These are phyloP conservation scores for Ligustrum vulgare DNA, from an alignment of 257 asterid genomes.

Conservation along the genomic window DNA sequence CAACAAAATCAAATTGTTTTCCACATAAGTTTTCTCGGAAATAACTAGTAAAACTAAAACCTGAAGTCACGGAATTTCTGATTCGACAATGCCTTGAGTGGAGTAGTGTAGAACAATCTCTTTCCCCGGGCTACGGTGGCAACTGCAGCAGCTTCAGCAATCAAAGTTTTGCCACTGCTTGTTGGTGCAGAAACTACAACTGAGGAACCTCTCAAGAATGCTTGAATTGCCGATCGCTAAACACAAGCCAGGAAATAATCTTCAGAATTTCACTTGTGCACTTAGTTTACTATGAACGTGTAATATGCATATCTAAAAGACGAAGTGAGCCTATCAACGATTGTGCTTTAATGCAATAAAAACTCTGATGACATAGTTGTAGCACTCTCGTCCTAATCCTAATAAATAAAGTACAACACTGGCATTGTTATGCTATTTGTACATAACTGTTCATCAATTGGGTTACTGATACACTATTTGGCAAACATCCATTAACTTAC, in stretches of 20 bases:
- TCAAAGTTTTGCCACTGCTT: slow-evolving; percentile 97
- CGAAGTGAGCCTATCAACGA: not conserved
- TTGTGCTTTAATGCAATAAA: not conserved
- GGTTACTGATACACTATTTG: too few species aligned
- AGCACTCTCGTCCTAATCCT: slow-evolving; percentile 6
- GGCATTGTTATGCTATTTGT: too few species aligned
- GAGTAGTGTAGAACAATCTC: slow-evolving; percentile 94
- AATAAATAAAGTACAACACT: slow-evolving; percentile 8
- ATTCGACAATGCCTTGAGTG: slow-evolving; percentile 92
- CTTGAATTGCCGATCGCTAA: slow-evolving; percentile 75
- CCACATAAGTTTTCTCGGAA: slow-evolving; percentile 8
- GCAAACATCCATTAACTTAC: too few species aligned
- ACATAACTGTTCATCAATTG: too few species aligned
- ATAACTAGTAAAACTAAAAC: slow-evolving; percentile 31
- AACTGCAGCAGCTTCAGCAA: slow-evolving; percentile 99
- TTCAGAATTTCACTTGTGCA: not conserved
- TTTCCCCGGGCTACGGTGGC: slow-evolving; percentile 84
- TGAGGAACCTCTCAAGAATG: slow-evolving; percentile 89
- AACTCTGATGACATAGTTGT: not conserved
- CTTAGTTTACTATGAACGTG: not conserved
- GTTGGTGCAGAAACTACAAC: slow-evolving; percentile 99
- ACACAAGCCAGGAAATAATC: slow-evolving; percentile 8
- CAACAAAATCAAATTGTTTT: not conserved
- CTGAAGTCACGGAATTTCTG: slow-evolving; percentile 98
- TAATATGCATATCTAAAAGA: slow-evolving; percentile 13